phyloP scores from a whole-genome alignment of 371 early-diverging fungal genomes.

The Mucor saturninus region DNA sequence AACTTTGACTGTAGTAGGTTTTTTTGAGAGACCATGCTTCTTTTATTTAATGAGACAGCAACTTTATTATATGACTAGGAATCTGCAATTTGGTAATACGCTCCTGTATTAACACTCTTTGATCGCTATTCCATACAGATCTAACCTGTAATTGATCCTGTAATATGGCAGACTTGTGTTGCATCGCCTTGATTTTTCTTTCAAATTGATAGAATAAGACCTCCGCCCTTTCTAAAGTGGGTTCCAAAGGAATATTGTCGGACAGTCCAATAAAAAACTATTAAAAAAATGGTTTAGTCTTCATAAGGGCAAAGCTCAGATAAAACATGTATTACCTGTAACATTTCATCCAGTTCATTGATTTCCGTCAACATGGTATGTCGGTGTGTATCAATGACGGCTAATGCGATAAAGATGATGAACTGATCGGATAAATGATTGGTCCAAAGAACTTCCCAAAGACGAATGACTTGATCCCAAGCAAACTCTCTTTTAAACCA shows the following conservation, averaged over 20 bases:
- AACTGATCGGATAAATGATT: slow-evolving; percentile 80
- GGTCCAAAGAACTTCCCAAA: slow-evolving; percentile 94
- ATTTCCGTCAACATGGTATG: slow-evolving; percentile 76
- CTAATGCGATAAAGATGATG: slow-evolving; percentile 88
- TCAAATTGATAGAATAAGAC: slow-evolving; percentile 78
- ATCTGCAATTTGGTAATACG: slow-evolving; percentile 37
- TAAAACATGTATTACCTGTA: slow-evolving; percentile 64
- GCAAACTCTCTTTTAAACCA: slow-evolving; percentile 95
- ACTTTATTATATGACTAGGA: slow-evolving; percentile 3
- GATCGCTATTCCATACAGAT: slow-evolving; percentile 45
- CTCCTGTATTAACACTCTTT: slow-evolving; percentile 31
- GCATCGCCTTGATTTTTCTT: slow-evolving; percentile 59
- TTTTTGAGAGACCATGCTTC: too few species aligned
- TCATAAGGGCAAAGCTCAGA: neutral
- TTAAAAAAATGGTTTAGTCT: neutral
- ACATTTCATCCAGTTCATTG: slow-evolving; percentile 84
- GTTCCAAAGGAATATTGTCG: slow-evolving; percentile 74
- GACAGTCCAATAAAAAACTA: slow-evolving; percentile 90
- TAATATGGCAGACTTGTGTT: slow-evolving; percentile 41
- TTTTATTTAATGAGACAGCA: too few species aligned
- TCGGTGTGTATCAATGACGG: slow-evolving; percentile 84
- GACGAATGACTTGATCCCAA: slow-evolving; percentile 77
- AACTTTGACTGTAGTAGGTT: too few species aligned
- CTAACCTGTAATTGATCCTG: slow-evolving; percentile 36
- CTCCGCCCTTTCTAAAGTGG: slow-evolving; percentile 81